Evolutionary conservation across 2,329 filamentous ascomycete species (phyloP), one percentile per base, ranked within the genome.

Genomic region (Geoglossum cookeanum): DNA sequence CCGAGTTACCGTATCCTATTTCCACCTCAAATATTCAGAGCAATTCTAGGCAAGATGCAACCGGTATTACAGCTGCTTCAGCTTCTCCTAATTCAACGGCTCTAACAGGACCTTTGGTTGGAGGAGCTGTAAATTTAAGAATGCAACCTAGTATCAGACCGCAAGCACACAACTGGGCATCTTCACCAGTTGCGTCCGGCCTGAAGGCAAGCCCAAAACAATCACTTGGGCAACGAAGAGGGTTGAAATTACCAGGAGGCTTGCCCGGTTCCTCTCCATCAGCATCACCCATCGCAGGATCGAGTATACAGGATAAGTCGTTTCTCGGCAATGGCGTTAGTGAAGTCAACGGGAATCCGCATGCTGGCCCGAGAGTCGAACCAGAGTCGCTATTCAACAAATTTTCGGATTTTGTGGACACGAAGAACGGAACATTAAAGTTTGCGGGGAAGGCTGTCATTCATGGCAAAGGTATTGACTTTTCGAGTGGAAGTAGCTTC

Each of bases 371-470:
- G 30, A n/a, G 27, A 30, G 58, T 64, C 15, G 60, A 63, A 4
- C 15, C 55, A 32, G 69, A 71, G 15, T 74, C 74, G 3, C 70
- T 76, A 56, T 78, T 87, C 68, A 81, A 79, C 65, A 83, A 84
- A 64, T 87, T 83, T 64, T 75, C 82, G 35, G 83, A 96, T 61
- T 92, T 86, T 65, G 87, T 98, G 59, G 90, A 98, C 66, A 84
- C 88, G 0, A 87, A 96, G 65, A 87, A 87, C 55, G 92, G 92
- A 9, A 94, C 85, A 63, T 75, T 98, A 61, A 94, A 84, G 7
- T 98, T 98, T 71, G 87, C 89, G 64, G 90, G 89, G 62, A 94
- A 94, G 62, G 92, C 92, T 9, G 81, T 88, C 3, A 86, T 98
- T 56, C 91, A 90, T 61, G 83, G 87, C 30, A 82, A 85, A 15